Conservation (phyloP, 108 stramenopile species). For the Cyclotella sp. region DNA sequence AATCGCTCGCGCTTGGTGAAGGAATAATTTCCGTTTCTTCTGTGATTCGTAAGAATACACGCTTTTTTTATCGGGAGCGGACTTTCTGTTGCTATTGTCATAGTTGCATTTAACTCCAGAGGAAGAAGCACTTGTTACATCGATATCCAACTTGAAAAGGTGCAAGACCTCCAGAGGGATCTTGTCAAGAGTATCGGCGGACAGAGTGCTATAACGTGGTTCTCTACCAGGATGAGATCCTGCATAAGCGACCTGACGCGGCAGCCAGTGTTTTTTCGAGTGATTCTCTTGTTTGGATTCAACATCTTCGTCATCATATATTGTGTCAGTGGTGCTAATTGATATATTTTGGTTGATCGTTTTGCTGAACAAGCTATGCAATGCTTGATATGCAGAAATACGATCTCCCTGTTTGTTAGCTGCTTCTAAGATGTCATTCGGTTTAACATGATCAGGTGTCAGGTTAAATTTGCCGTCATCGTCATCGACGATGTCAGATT, state of each 20-base stretch:
- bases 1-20: constrained; percentile 89
- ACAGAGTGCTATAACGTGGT: constrained; percentile 44
- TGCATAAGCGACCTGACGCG: constrained; percentile 68
- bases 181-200: constrained; percentile 27
- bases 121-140: neutral
- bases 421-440: constrained; percentile 23
- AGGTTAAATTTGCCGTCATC: neutral
- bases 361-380: constrained; percentile 31
- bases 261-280: constrained; percentile 39
- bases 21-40: constrained; percentile 54
- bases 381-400: constrained; percentile 28
- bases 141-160: constrained; percentile 26
- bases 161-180: constrained; percentile 31
- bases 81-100: too few species aligned
- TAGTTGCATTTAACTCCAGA: neutral
- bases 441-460: neutral
- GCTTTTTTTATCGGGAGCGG: neutral
- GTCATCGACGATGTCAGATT: too few species aligned
- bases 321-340: neutral
- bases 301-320: neutral
- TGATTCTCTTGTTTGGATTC: neutral
- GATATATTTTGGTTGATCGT: neutral
- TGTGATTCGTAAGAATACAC: neutral
- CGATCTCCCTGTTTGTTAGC: constrained; percentile 17
- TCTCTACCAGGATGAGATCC: constrained; percentile 69